Conservation (phyloP, 164 flowering plant species). For the Umbellularia californica region DNA sequence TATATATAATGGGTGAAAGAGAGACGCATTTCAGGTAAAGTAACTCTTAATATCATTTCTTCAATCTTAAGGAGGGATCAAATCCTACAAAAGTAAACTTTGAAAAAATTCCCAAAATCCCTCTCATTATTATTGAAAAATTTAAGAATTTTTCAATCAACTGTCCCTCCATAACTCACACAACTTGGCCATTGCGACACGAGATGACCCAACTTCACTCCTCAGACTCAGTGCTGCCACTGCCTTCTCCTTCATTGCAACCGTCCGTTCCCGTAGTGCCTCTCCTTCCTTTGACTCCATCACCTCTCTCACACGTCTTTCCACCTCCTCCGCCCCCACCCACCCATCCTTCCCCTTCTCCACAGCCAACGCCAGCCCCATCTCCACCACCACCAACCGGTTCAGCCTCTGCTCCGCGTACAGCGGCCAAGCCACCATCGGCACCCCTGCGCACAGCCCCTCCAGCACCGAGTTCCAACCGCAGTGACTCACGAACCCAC, state of each 20-base stretch:
- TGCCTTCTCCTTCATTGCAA: constrained; percentile 7
- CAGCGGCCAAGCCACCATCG: constrained; percentile 48
- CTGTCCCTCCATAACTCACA: background rate
- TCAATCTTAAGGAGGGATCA: too few relatives aligned
- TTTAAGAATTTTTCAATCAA: background rate
- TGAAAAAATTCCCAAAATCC: too few relatives aligned
- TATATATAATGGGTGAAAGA: too few relatives aligned
- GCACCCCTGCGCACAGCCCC: constrained; percentile 35
- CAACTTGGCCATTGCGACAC: background rate
- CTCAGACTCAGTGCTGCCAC: background rate
- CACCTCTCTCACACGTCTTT: constrained; percentile 14
- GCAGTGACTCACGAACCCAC: constrained; percentile 46
- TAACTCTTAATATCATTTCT: too few relatives aligned
- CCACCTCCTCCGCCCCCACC: constrained; percentile 29
- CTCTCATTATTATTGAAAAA: too few relatives aligned
- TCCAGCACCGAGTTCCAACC: constrained; percentile 50
- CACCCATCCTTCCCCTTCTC: constrained; percentile 19
- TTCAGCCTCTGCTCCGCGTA: constrained; percentile 41
- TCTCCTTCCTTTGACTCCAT: constrained; percentile 16
- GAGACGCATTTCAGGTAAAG: too few relatives aligned
- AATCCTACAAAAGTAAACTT: too few relatives aligned
- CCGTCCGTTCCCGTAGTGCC: constrained; percentile 3
- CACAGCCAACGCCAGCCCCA: constrained; percentile 27
- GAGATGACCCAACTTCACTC: constrained; percentile 16
- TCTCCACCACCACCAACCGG: constrained; percentile 30